Conservation (phyloP, 2,329 filamentous ascomycete species). For the Dryadomyces quercivorus region DNA sequence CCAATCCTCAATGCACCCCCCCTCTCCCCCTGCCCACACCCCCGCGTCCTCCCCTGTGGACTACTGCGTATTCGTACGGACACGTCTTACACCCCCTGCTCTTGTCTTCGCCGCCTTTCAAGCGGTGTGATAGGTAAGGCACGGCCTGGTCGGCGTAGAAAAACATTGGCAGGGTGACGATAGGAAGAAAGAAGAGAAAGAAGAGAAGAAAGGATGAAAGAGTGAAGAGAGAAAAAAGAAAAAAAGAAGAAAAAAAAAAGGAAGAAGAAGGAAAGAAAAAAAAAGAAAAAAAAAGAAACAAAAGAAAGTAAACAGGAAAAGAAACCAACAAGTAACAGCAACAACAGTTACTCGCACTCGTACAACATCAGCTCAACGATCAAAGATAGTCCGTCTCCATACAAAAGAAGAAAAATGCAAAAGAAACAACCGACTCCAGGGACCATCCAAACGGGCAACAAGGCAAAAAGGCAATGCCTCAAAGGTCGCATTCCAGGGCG, state of each 20-base stretch:
- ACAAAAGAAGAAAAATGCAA: background rate
- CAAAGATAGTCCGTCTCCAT: too few relatives aligned
- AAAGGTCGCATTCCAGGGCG: background rate
- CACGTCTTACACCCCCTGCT: too few relatives aligned
- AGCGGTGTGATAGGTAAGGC: background rate
- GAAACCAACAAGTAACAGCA: too few relatives aligned
- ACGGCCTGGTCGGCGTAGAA: background rate
- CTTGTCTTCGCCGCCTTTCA: background rate
- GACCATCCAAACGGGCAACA: background rate
- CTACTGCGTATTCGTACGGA: too few relatives aligned
- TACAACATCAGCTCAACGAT: too few relatives aligned
- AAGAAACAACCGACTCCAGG: background rate
- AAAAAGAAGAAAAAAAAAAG: constrained; percentile 6
- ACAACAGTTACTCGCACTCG: too few relatives aligned
- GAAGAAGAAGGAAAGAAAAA: background rate
- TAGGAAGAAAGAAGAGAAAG: background rate
- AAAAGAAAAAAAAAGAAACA: background rate
- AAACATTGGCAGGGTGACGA: too few relatives aligned
- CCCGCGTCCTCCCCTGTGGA: background rate
- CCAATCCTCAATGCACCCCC: background rate
- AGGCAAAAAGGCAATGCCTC: background rate
- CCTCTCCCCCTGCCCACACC: background rate
- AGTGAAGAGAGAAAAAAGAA: constrained; percentile 11
- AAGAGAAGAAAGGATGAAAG: background rate
- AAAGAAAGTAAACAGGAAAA: too few relatives aligned